Evolutionary conservation across 1,284 basidiomycete genomes (phyloP), one percentile per base, ranked within the genome.

Genomic region (Lentinula novae-zelandiae): DNA sequence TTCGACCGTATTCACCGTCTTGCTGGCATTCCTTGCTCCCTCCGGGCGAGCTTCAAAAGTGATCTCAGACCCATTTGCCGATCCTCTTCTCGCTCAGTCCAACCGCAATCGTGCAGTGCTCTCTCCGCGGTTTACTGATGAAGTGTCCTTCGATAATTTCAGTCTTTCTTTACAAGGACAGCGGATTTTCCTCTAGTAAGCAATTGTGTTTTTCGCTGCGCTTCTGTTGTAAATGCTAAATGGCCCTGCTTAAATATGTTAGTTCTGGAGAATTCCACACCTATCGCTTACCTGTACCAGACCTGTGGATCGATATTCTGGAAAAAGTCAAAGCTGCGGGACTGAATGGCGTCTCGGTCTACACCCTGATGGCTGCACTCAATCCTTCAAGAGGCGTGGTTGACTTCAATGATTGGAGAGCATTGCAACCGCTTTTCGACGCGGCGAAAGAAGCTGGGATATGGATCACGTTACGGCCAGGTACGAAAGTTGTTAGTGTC

Each of bases 321-420:
- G 85, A 94, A 66, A 94, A 92, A 71, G 77, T 86, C 65, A 90
- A 90, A 66, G 92, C 90, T 1, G 86, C 89, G 0, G 92, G 92
- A 13, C 75, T 93, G 63, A 94, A 93, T 66, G 82, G 83, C 1
- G 78, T 90, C 62, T 88, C 86, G 64, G 82, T 92, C 31, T 93
- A 92, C 68, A 82, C 80, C 0, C 85, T 87, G 67, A 90, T 90
- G 90, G 90, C 83, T 1, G 69, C 90, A 57, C 82, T 85, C 27
- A 90, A 93, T 67, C 90, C 90, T 1, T 56, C 54, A 0, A 85
- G 82, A n/a, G 88, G 87, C 8, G 82, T 89, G 0, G 71, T 92
- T 42, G 89, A 92, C 66, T 89, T 93, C 63, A 71, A 82, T 57
- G 83, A 82, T 38, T 89, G 85, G 74, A 83, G 90, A 48, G 84